A percentile compares a stretch with the other conserved stretches of the same genome.
These are phyloP conservation scores for Metschnikowia arizonensis DNA, from an alignment of 805 yeast genomes.

Conservation along the genomic window DNA sequence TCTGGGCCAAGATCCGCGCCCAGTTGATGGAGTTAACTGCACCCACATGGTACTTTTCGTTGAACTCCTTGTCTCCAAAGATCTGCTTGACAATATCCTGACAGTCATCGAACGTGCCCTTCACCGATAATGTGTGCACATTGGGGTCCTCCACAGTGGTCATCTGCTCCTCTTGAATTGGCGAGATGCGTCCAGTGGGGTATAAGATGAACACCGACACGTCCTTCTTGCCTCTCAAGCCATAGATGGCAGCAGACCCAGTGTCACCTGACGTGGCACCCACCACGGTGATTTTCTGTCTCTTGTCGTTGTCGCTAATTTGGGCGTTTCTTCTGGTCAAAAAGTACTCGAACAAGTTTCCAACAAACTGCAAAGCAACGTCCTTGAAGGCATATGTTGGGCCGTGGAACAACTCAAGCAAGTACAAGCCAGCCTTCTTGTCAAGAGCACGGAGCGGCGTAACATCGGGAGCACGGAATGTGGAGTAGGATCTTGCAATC, in stretches of 20 bases:
- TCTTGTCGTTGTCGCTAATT: conserved; percentile 46
- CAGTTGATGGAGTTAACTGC: conserved; percentile 98
- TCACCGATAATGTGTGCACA: conserved; percentile 92
- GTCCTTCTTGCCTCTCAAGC: conserved; percentile 93
- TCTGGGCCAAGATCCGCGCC: conserved; percentile 98
- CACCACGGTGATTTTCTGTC: conserved; percentile 88
- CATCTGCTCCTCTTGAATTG: conserved; percentile 98
- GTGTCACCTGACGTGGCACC: conserved; percentile 99
- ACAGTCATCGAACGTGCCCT: conserved; percentile 97
- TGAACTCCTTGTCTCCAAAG: conserved; percentile 86
- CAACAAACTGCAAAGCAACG: conserved; percentile 96
- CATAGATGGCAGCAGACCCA: conserved; percentile 98
- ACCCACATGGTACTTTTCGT: conserved; percentile 86
- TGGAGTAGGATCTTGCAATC: conserved; percentile 72
- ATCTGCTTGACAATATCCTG: conserved; percentile 93
- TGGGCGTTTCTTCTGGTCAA: conserved; percentile 65
- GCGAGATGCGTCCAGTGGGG: conserved; percentile 97
- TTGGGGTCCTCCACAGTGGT: conserved; percentile 90
- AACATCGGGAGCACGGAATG: conserved; percentile 83
- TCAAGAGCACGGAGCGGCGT: conserved; percentile 78
- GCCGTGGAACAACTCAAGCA: conserved; percentile 95
- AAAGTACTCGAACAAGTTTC: conserved; percentile 93
- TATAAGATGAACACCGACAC: conserved; percentile 95
- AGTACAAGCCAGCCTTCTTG: conserved; percentile 54
- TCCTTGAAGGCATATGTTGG: conserved; percentile 99